Conservation (phyloP, 2,329 filamentous ascomycete species). For the Celoporthe dispersa region DNA sequence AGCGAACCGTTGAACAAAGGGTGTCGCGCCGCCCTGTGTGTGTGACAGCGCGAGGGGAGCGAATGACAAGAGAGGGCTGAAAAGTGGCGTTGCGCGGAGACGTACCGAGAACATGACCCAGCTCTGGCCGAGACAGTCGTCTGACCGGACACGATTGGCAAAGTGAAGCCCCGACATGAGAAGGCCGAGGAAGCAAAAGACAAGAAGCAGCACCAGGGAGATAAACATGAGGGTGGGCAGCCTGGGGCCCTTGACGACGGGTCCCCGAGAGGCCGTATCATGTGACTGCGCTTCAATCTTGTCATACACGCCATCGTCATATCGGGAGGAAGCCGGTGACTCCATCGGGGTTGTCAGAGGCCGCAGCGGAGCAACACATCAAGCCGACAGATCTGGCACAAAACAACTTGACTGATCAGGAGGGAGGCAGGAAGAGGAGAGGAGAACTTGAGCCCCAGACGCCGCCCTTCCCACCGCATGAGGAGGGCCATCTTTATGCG, state of each 20-base stretch:
- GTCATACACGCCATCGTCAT: slow-evolving; percentile 27
- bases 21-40: not conserved
- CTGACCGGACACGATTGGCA: slow-evolving; percentile 16
- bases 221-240: slow-evolving; percentile 21
- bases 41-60: not conserved
- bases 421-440: not conserved
- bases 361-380: slow-evolving; percentile 10
- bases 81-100: not conserved
- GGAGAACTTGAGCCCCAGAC: not conserved
- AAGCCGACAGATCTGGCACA: not conserved
- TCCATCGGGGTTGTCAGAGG: slow-evolving; percentile 17
- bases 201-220: slow-evolving; percentile 20
- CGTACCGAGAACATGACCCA: slow-evolving; percentile 31
- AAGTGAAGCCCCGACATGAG: slow-evolving; percentile 26
- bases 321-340: slow-evolving; percentile 15
- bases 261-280: slow-evolving; percentile 9
- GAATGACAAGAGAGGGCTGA: not conserved
- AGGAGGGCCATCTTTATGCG: slow-evolving; percentile 21
- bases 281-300: slow-evolving; percentile 20
- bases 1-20: slow-evolving; percentile 6
- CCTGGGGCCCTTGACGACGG: slow-evolving; percentile 1
- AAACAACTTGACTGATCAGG: not conserved
- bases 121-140: slow-evolving; percentile 27
- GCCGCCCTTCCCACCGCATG: slow-evolving; percentile 1
- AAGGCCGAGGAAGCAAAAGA: slow-evolving; percentile 28